Base-by-base conservation (phyloP, 805 yeast genomes). In the Naumovozyma baii region DNA sequence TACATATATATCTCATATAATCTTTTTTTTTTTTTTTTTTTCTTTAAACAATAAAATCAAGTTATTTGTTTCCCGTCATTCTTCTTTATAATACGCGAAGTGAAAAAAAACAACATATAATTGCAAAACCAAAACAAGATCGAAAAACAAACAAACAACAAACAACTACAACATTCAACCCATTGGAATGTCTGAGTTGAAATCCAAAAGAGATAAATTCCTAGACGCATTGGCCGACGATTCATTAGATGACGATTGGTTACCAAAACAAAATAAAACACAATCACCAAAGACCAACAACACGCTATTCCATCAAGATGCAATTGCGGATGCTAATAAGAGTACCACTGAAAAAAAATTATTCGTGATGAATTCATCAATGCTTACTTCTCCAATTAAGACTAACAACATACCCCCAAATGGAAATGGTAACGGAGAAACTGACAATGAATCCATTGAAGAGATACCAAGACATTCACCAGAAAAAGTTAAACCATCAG, bases 401-500 rank as follows among this genome's bases (percentile, higher is more conserved):
- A n/a, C n/a, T n/a, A n/a, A n/a, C n/a, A n/a, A n/a, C n/a, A n/a
- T n/a, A n/a, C n/a, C n/a, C n/a, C n/a, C n/a, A n/a, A n/a, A n/a
- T n/a, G n/a, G n/a, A n/a, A n/a, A n/a, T n/a, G n/a, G n/a, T n/a
- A n/a, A n/a, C 26, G 26, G 7, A 22, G 26, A 7, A 10, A 22
- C 26, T 7, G 26, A 22, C 10, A 10, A 22, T 29, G 31, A 29
- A 9, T 29, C 31, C 15, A 29, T 29, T n/a, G 31, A 29, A 29
- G 31, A 29, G 13, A 29, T 29, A 29, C 31, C 31, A 29, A 29
- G 31, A 22, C 9, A 10, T 7, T 22, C 26, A 22, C 26, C 26
- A 7, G 26, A 9, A 46, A 40, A 31, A 43, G 34, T 25, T 34
- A 45, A 19, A 47, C 47, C 32, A 48, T 47, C 33, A 10, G 26